Percentiles rank a stretch among this genome's conserved stretches.
Conservation (phyloP, 768 basidiomycete species). For the Rubroboletus satanas region DNA sequence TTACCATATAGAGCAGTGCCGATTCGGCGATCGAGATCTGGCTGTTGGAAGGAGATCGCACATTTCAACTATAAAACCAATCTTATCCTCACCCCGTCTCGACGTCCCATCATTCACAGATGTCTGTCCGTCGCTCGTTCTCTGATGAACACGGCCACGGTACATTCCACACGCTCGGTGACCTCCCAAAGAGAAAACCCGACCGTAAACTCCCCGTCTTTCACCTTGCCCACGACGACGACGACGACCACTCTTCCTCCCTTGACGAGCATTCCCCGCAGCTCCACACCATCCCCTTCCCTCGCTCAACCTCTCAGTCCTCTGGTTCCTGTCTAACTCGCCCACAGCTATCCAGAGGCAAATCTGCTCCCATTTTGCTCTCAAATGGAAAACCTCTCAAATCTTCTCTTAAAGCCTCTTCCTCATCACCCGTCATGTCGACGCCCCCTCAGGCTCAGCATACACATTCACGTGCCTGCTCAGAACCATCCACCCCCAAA, state of each 20-base stretch:
- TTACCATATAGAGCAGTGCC: conserved; percentile 10
- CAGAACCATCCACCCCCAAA: conserved; percentile 71
- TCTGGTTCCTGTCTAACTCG: no score
- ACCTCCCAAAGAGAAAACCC: conserved; percentile 40
- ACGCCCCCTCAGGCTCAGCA: not conserved
- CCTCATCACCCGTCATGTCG: conserved; percentile 17
- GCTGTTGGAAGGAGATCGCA: not conserved
- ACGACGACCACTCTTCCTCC: conserved; percentile 20
- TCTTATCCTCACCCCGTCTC: not conserved
- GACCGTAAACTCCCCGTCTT: conserved; percentile 17
- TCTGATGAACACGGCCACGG: conserved; percentile 42
- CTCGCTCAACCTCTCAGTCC: conserved; percentile 32
- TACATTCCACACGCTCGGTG: conserved; percentile 46
- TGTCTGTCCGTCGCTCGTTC: conserved; percentile 28
- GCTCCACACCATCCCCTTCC: conserved; percentile 38
- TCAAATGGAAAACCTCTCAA: conserved; percentile 85
- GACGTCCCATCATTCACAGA: conserved; percentile 5
- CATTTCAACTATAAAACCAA: conserved; percentile 6
- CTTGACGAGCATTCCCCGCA: conserved; percentile 15
- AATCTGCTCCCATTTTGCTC: conserved; percentile 45
- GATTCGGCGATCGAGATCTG: conserved; percentile 22
- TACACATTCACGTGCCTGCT: conserved; percentile 37
- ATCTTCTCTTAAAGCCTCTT: conserved; percentile 66
- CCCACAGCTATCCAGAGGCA: conserved; percentile 36
- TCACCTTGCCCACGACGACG: conserved; percentile 20